Base-by-base conservation (phyloP, 169 alveolate species). In the Cryptosporidium bovis region DNA sequence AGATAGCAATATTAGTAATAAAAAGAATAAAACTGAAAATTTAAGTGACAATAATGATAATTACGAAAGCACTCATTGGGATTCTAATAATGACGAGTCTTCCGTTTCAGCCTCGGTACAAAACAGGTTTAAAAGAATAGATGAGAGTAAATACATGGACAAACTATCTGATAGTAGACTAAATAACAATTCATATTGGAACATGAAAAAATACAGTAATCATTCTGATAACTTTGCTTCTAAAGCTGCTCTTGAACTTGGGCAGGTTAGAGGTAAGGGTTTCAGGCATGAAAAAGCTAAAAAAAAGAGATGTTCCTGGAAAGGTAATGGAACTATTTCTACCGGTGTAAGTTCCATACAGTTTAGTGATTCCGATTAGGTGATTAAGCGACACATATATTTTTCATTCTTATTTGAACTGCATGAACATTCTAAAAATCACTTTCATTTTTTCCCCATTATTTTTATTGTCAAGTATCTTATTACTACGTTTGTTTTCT, bases 231-330 rank as follows among this genome's bases (percentile, higher is more conserved):
- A 58, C 27, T 83, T 65, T 62, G 90, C 84, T 6, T 58, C 90
- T 1, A 83, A 83, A 31, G 90, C 90, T 27, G 83, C 90, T 15
- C 40, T 40, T 44, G 90, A 83, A 46, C 62, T 83, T 12, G 90
- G 90, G 16, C 83, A 93, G 90, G 96, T 93, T 16, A 85, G 93
- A 82, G 96, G 96, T 16, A 93, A 92, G 40, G 93, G 92, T 27
- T 93, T 93, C 67, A 92, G 95, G 40, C 91, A 91, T 36, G 95
- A 93, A 64, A 93, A 93, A 83, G 87, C 90, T 36, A 93, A 93
- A 91, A 93, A 93, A 91, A 93, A 93, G 82, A 83, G 92, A 46
- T 92, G 95, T 15, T 92, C 94, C 13, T 93, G 96, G 96, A 93
- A 84, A 71, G 96, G 96, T 5, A 77, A 90, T 71, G 95, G 95